Evolutionary conservation across 228 moss, liverwort and hornwort genomes (phyloP).

Genomic region (Sphagnum magellanicum): DNA sequence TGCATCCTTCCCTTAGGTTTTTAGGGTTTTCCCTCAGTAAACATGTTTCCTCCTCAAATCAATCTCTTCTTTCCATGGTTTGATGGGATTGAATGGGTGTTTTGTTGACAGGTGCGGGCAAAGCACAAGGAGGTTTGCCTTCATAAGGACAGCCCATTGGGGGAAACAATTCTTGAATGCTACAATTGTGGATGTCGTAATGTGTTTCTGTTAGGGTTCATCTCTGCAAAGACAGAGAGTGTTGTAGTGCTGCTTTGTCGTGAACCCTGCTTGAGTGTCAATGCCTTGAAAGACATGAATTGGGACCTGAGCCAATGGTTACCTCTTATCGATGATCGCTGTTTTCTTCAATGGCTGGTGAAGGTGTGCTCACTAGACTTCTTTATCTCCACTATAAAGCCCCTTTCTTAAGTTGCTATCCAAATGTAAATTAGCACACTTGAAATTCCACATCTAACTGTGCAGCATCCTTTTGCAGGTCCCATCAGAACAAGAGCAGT

Average conservation of each 20-base stretch:
- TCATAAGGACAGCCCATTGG: constrained; percentile 57
- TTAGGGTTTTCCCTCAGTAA: too few relatives aligned
- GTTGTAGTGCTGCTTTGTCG: constrained; percentile 60
- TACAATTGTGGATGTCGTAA: constrained; percentile 65
- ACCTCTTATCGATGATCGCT: constrained; percentile 63
- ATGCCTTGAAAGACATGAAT: constrained; percentile 68
- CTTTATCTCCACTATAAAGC: too few relatives aligned
- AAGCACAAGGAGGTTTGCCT: constrained; percentile 71
- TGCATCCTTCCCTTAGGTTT: neutral
- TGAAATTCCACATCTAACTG: too few relatives aligned
- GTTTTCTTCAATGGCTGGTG: constrained; percentile 60
- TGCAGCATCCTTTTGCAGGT: constrained; percentile 16
- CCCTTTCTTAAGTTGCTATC: too few relatives aligned
- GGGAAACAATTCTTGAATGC: constrained; percentile 67
- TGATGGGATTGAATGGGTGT: neutral
- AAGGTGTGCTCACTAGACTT: constrained; percentile 23
- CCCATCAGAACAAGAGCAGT: constrained; percentile 62
- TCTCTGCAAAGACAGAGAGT: constrained; percentile 62
- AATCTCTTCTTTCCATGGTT: too few relatives aligned
- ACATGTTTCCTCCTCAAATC: too few relatives aligned
- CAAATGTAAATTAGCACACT: too few relatives aligned
- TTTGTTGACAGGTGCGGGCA: constrained; percentile 44
- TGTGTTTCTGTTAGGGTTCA: constrained; percentile 63
- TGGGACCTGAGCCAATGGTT: constrained; percentile 61
- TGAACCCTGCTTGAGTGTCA: constrained; percentile 58